Evolutionary conservation across 495 filamentous ascomycete genomes (phyloP), one percentile per base, ranked within the genome.

Genomic region (Symbiotaphrina buchneri): DNA sequence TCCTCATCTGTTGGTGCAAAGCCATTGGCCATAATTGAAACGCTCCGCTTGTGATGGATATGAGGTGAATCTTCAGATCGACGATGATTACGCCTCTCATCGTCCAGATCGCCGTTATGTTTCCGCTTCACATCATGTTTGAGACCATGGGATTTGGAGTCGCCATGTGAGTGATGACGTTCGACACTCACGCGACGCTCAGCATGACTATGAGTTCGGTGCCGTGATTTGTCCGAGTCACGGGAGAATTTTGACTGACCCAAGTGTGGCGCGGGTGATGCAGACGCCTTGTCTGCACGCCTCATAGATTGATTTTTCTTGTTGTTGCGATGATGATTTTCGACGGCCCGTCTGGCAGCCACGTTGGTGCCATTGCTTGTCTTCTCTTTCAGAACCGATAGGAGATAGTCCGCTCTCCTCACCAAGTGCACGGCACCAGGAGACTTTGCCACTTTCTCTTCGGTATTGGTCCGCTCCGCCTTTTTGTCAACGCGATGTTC

Each of bases 401-500:
- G 60, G 16, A 99, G 65, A 44, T 95, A 95, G 46, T 95, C 84
- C 3, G 84, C 80, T 30, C 87, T 74, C 13, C 87, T 79, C 30
- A 95, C 87, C 22, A 99, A 68, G 44, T 99, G 87, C 20, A 95
- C 87, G 28, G 87, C 84, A 2, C 85, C 87, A 6, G 87, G 87
- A 3, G 87, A 85, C 42, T 93, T 91, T 1, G 79, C 76, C 11
- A 68, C 61, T 42, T 77, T 77, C 32, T 70, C 67, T 8, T 87
- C 79, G 1, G 56, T 66, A 39, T 80, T 79, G 37, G 59, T 63
- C 11, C 87, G 76, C 41, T 93, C 80, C 38, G 83, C 84, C 43
- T 95, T 95, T 49, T 90, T 78, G 46, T 85, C 90, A 15, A 94
- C 85, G n/a, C 84, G 76, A 46, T 94, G 84, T 44, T 99, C 87